phyloP scores from a whole-genome alignment of 345 rosid genomes.

The Cardamine occulta region DNA sequence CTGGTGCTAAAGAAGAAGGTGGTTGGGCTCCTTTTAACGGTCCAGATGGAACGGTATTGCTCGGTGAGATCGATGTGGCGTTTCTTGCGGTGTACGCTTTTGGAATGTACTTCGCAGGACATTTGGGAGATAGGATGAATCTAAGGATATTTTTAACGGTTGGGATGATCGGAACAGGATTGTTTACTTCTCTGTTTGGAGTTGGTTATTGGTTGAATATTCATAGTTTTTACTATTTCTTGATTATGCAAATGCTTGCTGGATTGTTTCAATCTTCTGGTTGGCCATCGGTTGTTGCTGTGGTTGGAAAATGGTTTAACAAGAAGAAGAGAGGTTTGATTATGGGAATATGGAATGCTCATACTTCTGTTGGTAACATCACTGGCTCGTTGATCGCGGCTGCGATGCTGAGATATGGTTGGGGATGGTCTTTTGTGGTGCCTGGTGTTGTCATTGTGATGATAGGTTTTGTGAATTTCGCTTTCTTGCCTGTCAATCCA shows the following conservation, averaged over 20 bases:
- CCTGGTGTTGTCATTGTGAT: slow-evolving; percentile 69
- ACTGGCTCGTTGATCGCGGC: slow-evolving; percentile 78
- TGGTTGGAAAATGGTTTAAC: slow-evolving; percentile 87
- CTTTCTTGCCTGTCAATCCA: slow-evolving; percentile 76
- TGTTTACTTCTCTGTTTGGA: slow-evolving; percentile 72
- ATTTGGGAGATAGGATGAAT: slow-evolving; percentile 74
- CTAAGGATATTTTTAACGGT: slow-evolving; percentile 63
- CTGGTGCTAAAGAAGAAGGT: slow-evolving; percentile 26
- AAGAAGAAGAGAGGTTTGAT: slow-evolving; percentile 84
- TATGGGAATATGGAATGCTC: slow-evolving; percentile 95
- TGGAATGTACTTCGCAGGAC: slow-evolving; percentile 84
- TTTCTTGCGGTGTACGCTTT: slow-evolving; percentile 73
- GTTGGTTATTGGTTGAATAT: slow-evolving; percentile 72
- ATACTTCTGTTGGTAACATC: slow-evolving; percentile 86
- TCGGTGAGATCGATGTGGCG: slow-evolving; percentile 77
- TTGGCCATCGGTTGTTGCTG: slow-evolving; percentile 94
- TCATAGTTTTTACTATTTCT: slow-evolving; percentile 63
- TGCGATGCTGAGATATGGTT: slow-evolving; percentile 68
- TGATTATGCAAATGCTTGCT: slow-evolving; percentile 65
- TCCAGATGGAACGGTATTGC: slow-evolving; percentile 61
- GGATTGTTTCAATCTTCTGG: slow-evolving; percentile 91
- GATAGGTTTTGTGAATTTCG: slow-evolving; percentile 64
- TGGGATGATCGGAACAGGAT: slow-evolving; percentile 80
- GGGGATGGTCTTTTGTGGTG: slow-evolving; percentile 92
- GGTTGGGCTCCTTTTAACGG: slow-evolving; percentile 88